phyloP scores from a whole-genome alignment of 2,329 filamentous ascomycete species.

The Lasiodiplodia sp. region DNA sequence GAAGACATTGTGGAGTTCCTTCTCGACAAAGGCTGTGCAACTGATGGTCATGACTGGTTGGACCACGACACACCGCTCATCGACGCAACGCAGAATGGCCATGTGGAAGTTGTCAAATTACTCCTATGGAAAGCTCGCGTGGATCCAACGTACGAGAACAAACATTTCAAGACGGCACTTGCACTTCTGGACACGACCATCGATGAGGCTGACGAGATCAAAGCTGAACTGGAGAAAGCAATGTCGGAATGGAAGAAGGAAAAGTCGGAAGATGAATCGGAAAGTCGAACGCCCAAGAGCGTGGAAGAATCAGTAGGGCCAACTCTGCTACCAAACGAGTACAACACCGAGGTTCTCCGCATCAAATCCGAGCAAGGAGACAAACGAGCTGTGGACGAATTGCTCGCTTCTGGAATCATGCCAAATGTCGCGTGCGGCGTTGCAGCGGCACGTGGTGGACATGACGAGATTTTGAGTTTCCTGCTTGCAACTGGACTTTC shows the following conservation, averaged over 20 bases:
- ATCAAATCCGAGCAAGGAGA: constrained; percentile 59
- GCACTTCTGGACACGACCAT: constrained; percentile 79
- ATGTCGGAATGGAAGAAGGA: constrained; percentile 55
- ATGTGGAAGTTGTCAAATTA: constrained; percentile 85
- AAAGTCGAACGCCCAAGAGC: constrained; percentile 33
- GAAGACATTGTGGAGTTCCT: constrained; percentile 87
- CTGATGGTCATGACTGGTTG: constrained; percentile 58
- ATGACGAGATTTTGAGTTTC: constrained; percentile 85
- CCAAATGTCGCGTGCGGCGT: constrained; percentile 87
- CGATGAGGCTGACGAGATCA: constrained; percentile 82
- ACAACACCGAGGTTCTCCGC: constrained; percentile 57
- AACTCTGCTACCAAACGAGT: constrained; percentile 58
- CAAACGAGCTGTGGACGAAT: constrained; percentile 56
- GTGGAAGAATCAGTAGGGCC: constrained; percentile 28
- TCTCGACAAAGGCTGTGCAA: constrained; percentile 81
- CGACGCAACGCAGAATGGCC: constrained; percentile 95
- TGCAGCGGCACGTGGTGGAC: constrained; percentile 88
- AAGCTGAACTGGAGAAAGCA: constrained; percentile 71
- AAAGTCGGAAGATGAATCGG: constrained; percentile 54
- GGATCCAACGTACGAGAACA: constrained; percentile 88
- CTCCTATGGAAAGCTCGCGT: constrained; percentile 81
- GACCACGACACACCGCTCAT: constrained; percentile 89
- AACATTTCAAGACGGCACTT: constrained; percentile 90
- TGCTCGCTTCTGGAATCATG: constrained; percentile 58
- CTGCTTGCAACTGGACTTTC: constrained; percentile 58